Base-by-base conservation (phyloP, 192 early-diverging fungal species). In the Cetraspora pellucida region DNA sequence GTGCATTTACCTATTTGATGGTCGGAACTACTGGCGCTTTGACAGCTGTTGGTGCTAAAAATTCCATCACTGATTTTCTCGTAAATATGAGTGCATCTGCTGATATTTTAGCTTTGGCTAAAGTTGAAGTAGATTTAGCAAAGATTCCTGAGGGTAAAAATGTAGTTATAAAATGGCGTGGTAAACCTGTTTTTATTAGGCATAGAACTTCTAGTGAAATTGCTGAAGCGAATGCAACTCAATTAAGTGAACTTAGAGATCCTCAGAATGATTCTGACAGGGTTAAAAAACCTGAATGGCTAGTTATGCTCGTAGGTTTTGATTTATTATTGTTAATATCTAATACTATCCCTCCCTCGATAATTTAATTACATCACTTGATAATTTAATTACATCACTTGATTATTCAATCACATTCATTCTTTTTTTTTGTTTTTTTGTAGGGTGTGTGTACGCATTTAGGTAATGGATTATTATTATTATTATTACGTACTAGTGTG, bases 121-220 rank as follows among this genome's bases (percentile, higher is more conserved):
- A 96, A 90, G 94, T 95, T 37, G 97, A 99, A 86, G 93, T 99
- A 14, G 94, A 96, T 67, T 85, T 97, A 82, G 86, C 85, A 75
- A 85, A 93, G 63, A 95, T 99, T 81, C 97, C 97, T 9, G 93
- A 96, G 77, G 97, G 97, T 78, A 97, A 95, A 89, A 97, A 97
- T 72, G 93, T 97, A 54, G 93, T 94, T 46, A 86, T 98, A 86
- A 98, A 98, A 91, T 99, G 97, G 97, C 92, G 96, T 79, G 97
- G 97, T 85, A 99, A 99, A 91, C 97, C 97, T 45, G 91, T 99
- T 66, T 96, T 98, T 81, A 92, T 99, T 77, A 92, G 96, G 82
- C 97, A 99, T 87, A 91, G 97, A 77, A 99, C 97, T 43, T 85
- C 89, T 23, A 94, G 91, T 72, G 97, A 99, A 83, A 99, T 99